A percentile compares a stretch with the other conserved stretches of the same genome.
These are phyloP conservation scores for Echites panduratus DNA, from an alignment of 257 asterid genomes.

Conservation along the genomic window DNA sequence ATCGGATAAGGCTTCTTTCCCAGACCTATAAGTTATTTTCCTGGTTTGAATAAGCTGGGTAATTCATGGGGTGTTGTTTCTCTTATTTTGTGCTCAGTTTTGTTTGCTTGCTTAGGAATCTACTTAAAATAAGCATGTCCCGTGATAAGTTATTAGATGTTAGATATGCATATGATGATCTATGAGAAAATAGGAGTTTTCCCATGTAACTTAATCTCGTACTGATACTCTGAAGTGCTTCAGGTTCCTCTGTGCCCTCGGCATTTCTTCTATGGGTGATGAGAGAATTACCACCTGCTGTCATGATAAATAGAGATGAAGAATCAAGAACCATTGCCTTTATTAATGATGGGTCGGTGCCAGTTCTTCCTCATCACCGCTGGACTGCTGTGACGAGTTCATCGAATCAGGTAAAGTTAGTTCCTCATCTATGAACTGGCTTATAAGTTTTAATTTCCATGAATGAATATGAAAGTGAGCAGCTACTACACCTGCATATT, in stretches of 20 bases:
- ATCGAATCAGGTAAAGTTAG: conserved; percentile 66
- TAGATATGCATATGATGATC: no score
- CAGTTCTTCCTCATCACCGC: conserved; percentile 43
- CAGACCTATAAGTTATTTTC: no score
- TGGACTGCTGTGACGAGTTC: conserved; percentile 59
- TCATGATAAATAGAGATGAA: conserved; percentile 34
- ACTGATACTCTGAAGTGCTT: background rate
- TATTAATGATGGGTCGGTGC: conserved; percentile 47
- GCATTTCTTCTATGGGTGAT: conserved; percentile 73
- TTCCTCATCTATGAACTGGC: conserved; percentile 9
- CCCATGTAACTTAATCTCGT: background rate
- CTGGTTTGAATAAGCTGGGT: no score
- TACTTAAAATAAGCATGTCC: no score
- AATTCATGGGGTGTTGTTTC: no score
- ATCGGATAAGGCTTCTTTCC: background rate
- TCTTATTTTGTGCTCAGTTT: no score
- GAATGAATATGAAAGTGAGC: background rate
- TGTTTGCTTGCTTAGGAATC: no score
- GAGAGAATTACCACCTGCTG: conserved; percentile 83
- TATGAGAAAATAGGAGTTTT: no score
- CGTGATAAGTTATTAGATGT: no score
- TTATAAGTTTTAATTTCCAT: background rate
- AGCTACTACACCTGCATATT: conserved; percentile 1
- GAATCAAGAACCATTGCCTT: conserved; percentile 64
- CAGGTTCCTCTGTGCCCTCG: conserved; percentile 93